Percentiles rank a stretch among this genome's conserved stretches.
phyloP scores from a whole-genome alignment of 2,329 filamentous ascomycete genomes.

The Pseudogymnoascus sp. region DNA sequence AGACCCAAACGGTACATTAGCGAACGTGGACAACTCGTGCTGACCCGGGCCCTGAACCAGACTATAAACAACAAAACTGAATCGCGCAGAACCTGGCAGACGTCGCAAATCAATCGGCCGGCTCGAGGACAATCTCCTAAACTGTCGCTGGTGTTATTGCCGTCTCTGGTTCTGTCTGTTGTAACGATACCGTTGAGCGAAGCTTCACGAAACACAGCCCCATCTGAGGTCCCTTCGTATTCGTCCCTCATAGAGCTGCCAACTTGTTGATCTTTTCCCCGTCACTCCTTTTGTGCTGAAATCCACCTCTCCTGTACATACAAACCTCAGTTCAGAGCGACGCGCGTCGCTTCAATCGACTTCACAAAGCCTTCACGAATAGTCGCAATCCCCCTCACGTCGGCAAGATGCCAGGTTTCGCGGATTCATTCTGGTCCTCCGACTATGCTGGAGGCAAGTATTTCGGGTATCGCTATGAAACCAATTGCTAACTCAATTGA shows the following conservation, averaged over 20 bases:
- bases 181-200: not conserved
- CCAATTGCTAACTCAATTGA: conserved; percentile 3
- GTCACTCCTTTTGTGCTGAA: not conserved
- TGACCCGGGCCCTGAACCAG: conserved; percentile 3
- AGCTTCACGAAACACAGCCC: conserved; percentile 2
- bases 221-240: not conserved
- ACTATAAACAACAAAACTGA: conserved; percentile 9
- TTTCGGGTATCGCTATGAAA: not conserved
- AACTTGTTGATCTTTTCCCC: not conserved
- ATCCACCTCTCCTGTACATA: conserved; percentile 2
- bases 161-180: not conserved
- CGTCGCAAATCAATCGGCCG: conserved; percentile 1
- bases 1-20: not conserved
- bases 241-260: not conserved
- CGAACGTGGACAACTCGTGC: conserved; percentile 7
- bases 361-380: not conserved
- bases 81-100: not conserved
- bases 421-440: conserved; percentile 94
- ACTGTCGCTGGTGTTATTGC: conserved; percentile 1
- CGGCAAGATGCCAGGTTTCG: conserved; percentile 71
- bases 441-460: conserved; percentile 86
- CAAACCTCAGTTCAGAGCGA: not conserved
- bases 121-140: conserved; percentile 1
- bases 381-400: not conserved
- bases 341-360: conserved; percentile 8